Conservation (phyloP, 495 filamentous ascomycete species). For the Rhizodiscina lignyota region DNA sequence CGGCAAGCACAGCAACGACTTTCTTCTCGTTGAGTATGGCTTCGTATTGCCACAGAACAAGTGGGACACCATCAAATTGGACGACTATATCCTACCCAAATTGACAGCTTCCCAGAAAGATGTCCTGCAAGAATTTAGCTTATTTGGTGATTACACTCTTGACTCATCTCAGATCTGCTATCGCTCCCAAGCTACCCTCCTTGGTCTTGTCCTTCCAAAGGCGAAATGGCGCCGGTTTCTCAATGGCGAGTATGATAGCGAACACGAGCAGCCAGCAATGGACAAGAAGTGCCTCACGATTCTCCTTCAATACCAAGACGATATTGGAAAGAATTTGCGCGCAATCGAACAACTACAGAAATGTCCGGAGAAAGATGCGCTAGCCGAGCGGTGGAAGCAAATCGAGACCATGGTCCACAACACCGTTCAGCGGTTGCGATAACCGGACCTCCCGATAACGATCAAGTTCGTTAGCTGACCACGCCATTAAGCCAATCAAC, state of each 20-base stretch:
- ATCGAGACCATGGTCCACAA: too few species aligned
- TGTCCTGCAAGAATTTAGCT: slow-evolving; percentile 8
- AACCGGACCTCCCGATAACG: too few species aligned
- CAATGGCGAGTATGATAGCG: too few species aligned
- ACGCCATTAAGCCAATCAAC: too few species aligned
- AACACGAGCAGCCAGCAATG: too few species aligned
- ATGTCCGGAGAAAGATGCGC: slow-evolving; percentile 6
- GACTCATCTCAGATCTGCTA: slow-evolving; percentile 5
- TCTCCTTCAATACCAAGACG: too few species aligned
- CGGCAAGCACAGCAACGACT: slow-evolving; percentile 65
- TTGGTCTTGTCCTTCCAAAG: slow-evolving; percentile 6
- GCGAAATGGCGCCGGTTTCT: too few species aligned
- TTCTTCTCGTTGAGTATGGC: slow-evolving; percentile 69
- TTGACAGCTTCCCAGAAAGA: slow-evolving; percentile 1
- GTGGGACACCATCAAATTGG: slow-evolving; percentile 51
- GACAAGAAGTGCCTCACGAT: too few species aligned
- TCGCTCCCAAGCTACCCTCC: slow-evolving; percentile 10
- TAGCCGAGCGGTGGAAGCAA: slow-evolving; percentile 9
- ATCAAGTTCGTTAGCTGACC: too few species aligned
- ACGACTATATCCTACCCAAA: slow-evolving; percentile 41
- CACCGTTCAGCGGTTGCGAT: too few species aligned
- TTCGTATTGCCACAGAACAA: slow-evolving; percentile 51
- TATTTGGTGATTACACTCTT: slow-evolving; percentile 7
- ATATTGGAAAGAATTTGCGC: slow-evolving; percentile 6
- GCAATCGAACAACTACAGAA: slow-evolving; percentile 1